Percentiles rank a stretch among this genome's conserved stretches.
Conservation (phyloP, 2,329 filamentous ascomycete species). For the Tolypocladium tropicale region DNA sequence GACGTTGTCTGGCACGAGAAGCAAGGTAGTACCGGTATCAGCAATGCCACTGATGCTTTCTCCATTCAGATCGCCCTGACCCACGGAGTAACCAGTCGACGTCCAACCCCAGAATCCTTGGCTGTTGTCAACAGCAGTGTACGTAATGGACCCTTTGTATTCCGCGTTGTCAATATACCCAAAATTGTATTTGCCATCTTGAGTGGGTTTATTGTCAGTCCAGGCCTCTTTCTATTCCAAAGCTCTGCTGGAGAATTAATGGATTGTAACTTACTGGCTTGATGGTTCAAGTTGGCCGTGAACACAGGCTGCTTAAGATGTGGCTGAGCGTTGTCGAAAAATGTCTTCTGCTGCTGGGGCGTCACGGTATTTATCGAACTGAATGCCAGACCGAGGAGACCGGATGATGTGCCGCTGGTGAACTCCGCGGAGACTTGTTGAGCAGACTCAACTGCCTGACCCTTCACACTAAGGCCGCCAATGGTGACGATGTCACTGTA, state of each 20-base stretch:
- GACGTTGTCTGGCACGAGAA: conserved; percentile 45
- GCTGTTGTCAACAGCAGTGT: conserved; percentile 48
- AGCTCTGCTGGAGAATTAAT: background rate
- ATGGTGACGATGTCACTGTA: conserved; percentile 32
- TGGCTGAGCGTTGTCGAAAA: conserved; percentile 22
- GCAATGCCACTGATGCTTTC: conserved; percentile 31
- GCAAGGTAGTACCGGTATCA: conserved; percentile 53
- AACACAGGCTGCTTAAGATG: conserved; percentile 37
- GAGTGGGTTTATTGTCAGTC: background rate
- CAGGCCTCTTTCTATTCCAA: background rate
- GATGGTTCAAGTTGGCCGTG: conserved; percentile 56
- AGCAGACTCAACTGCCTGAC: conserved; percentile 34
- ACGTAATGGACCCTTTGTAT: conserved; percentile 52
- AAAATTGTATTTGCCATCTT: conserved; percentile 60
- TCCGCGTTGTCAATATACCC: conserved; percentile 56
- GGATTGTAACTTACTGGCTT: conserved; percentile 8
- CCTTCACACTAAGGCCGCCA: conserved; percentile 27
- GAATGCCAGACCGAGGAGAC: conserved; percentile 34
- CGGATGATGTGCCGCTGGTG: conserved; percentile 28
- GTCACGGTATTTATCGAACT: conserved; percentile 29
- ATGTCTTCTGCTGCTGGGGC: conserved; percentile 31
- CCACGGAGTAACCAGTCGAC: conserved; percentile 11
- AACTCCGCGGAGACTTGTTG: conserved; percentile 28
- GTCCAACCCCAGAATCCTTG: conserved; percentile 51
- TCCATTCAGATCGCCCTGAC: conserved; percentile 4